Conservation (phyloP, 352 stramenopile genomes). For the Phytophthora brassicae region DNA sequence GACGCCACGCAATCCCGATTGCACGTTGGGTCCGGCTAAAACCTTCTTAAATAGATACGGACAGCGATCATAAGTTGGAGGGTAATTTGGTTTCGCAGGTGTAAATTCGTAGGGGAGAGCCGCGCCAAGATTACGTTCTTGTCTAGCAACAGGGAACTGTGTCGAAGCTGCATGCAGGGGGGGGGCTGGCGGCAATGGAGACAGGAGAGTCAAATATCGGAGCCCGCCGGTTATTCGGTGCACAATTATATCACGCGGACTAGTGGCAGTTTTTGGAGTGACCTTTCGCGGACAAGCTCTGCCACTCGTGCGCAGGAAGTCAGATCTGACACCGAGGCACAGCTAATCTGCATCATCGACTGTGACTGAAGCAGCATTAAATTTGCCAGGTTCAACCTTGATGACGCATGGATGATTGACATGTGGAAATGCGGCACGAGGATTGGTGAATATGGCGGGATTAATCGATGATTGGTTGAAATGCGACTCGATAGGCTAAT, state of each 20-base stretch:
- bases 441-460: no score
- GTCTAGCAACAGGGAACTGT: not conserved
- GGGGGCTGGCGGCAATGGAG: not conserved
- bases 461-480: no score
- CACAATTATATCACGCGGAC: constrained; percentile 13
- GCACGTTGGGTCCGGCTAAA: constrained; percentile 9
- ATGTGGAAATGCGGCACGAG: no score
- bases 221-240: not conserved
- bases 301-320: constrained; percentile 2
- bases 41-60: constrained; percentile 6
- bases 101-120: not conserved
- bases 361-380: no score
- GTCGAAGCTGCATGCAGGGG: not conserved
- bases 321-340: no score
- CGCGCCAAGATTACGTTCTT: not conserved
- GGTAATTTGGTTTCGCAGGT: not conserved
- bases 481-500: no score
- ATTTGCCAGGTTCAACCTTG: no score
- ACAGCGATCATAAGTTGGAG: not conserved
- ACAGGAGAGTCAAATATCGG: no score
- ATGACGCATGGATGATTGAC: no score
- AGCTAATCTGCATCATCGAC: no score
- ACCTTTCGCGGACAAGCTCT: constrained; percentile 17
- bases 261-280: constrained; percentile 6
- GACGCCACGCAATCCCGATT: constrained; percentile 26